Conservation (phyloP, 129 eudicot genomes). For the Artemisia argyi region DNA sequence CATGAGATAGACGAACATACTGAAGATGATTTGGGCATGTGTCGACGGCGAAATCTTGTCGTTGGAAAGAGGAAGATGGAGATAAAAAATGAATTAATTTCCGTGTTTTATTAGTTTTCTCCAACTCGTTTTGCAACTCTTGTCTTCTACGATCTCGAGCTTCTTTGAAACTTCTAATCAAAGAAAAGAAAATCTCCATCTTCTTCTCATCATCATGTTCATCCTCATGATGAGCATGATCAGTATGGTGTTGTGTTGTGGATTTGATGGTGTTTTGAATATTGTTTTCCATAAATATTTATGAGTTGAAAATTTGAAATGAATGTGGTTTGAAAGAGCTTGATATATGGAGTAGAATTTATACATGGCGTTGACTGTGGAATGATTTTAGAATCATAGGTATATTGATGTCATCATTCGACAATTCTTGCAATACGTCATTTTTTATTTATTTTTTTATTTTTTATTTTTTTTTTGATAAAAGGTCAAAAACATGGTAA, state of each 20-base stretch:
- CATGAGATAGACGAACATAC: not conserved
- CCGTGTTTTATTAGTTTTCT: conserved; percentile 4
- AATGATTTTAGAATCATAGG: no score
- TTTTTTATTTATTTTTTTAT: no score
- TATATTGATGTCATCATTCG: no score
- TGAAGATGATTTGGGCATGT: not conserved
- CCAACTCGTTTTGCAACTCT: conserved; percentile 12
- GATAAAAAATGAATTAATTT: conserved; percentile 21
- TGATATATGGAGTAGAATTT: no score
- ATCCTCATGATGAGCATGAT: not conserved
- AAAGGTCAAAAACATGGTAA: no score
- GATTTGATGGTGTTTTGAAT: not conserved
- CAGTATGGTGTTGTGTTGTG: not conserved
- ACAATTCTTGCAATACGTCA: no score
- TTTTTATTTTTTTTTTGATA: no score
- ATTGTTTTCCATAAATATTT: conserved; percentile 21
- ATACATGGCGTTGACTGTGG: no score
- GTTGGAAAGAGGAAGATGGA: conserved; percentile 31
- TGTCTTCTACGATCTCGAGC: not conserved
- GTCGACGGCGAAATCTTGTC: conserved; percentile 32
- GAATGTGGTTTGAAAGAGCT: no score
- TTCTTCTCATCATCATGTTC: conserved; percentile 19
- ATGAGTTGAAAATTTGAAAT: not conserved
- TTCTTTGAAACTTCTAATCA: no score
- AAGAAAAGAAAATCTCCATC: no score